phyloP scores from a whole-genome alignment of 2,329 filamentous ascomycete species.

The Trichoderma simmonsii region DNA sequence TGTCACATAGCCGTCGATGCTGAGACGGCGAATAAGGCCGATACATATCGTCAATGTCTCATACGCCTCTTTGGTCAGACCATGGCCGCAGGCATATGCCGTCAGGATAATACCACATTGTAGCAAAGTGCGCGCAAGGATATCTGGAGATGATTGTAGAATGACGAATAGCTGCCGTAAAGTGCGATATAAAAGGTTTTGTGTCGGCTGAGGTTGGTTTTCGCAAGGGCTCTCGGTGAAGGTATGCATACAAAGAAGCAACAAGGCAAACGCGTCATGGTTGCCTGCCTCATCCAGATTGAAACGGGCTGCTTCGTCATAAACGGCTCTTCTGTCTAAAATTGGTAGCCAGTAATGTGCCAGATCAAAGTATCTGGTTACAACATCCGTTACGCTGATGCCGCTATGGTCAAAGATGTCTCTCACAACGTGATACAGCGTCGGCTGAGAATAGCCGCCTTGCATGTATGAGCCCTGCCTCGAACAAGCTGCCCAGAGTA shows the following conservation, averaged over 20 bases:
- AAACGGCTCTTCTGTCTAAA: neutral
- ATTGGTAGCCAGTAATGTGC: neutral
- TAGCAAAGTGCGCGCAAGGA: neutral
- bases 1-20: neutral
- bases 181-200: neutral
- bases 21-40: neutral
- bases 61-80: neutral
- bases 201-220: neutral
- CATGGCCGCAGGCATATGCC: neutral
- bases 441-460: neutral
- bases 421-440: neutral
- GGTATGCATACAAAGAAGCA: conserved; percentile 3
- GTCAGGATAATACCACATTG: neutral
- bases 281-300: neutral
- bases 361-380: neutral
- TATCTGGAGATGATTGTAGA: neutral
- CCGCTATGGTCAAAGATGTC: neutral
- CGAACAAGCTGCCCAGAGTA: conserved; percentile 7
- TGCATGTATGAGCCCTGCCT: neutral
- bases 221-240: neutral
- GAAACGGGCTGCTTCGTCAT: neutral
- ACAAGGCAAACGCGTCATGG: neutral
- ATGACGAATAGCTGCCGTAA: neutral
- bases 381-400: neutral
- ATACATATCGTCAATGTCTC: conserved; percentile 2